phyloP scores from a whole-genome alignment of 2,329 filamentous ascomycete species.

The Biscogniauxia mediterranea region DNA sequence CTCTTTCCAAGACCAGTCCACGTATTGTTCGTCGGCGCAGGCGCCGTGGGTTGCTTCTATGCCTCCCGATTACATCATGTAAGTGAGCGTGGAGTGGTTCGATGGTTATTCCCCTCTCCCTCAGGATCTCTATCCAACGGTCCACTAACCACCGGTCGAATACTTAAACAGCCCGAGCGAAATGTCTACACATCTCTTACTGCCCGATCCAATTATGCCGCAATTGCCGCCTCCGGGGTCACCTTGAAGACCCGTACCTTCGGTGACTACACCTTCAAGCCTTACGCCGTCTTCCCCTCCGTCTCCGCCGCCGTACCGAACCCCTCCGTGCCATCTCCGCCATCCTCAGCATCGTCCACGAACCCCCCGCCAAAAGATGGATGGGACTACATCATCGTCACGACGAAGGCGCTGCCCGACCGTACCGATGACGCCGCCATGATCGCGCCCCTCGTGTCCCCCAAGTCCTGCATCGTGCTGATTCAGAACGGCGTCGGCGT shows the following conservation, averaged over 20 bases:
- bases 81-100: conserved; percentile 18
- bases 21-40: conserved; percentile 67
- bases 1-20: conserved; percentile 45
- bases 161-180: conserved; percentile 39
- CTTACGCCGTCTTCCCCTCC: conserved; percentile 61
- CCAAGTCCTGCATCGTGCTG: conserved; percentile 58
- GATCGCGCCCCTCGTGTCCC: conserved; percentile 58
- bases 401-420: conserved; percentile 69
- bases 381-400: conserved; percentile 68
- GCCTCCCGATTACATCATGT: conserved; percentile 65
- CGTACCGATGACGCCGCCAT: conserved; percentile 58
- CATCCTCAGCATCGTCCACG: conserved; percentile 6
- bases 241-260: conserved; percentile 63
- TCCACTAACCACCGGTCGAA: neutral
- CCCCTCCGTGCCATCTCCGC: conserved; percentile 2
- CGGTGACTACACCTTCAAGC: conserved; percentile 63
- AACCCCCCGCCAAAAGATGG: conserved; percentile 19
- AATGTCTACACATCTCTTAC: conserved; percentile 65
- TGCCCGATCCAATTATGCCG: conserved; percentile 70
- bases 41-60: conserved; percentile 72
- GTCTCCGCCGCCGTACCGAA: conserved; percentile 51
- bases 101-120: conserved; percentile 1
- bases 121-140: neutral
- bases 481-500: conserved; percentile 73
- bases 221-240: conserved; percentile 61